Base-by-base conservation (phyloP, 2,329 filamentous ascomycete genomes). In the Phaeophleospora eucalypticola region DNA sequence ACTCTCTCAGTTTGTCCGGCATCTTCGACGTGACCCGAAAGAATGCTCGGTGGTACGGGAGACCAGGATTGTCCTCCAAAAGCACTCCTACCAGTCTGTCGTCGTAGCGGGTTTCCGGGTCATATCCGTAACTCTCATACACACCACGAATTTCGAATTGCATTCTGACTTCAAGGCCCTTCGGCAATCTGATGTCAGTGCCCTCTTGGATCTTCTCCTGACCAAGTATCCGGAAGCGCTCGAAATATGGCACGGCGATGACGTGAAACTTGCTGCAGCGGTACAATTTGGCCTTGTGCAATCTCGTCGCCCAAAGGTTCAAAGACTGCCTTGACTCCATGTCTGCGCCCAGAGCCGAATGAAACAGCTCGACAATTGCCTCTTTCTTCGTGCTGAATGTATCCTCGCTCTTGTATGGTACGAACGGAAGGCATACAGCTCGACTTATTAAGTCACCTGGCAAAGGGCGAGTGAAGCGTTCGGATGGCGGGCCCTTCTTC, bases 21-120 rank as follows among this genome's bases (percentile, higher is more conserved):
- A 12, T 42, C 18, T 17, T 17, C 4, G 33, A 35, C 16, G 46
- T 53, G 33, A 57, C 48, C 4, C 35, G 18, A 35, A 56, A 58
- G 41, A 45, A 48, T 4, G 55, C 55, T 37, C 49, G 49, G 18
- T 51, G 40, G 3, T 40, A 8, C 10, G 46, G 46, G n/a, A 56
- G 36, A 7, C 47, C 47, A 10, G 50, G 40, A 21, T 37, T 36
- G 21, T n/a, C 16, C 41, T 43, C 45, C 18, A 18, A 18, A 36
- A 14, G 18, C 8, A 14, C 21, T 9, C 16, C 24, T 9, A 32
- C 14, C 4, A 18, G n/a, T 34, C 34, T n/a, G n/a, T n/a, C n/a
- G n/a, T n/a, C n/a, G n/a, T n/a, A n/a, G n/a, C n/a, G n/a, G n/a
- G n/a, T n/a, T n/a, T n/a, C n/a, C n/a, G n/a, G n/a, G n/a, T n/a